Conservation (phyloP, 1,284 basidiomycete species). For the Papiliotrema flavescens region DNA sequence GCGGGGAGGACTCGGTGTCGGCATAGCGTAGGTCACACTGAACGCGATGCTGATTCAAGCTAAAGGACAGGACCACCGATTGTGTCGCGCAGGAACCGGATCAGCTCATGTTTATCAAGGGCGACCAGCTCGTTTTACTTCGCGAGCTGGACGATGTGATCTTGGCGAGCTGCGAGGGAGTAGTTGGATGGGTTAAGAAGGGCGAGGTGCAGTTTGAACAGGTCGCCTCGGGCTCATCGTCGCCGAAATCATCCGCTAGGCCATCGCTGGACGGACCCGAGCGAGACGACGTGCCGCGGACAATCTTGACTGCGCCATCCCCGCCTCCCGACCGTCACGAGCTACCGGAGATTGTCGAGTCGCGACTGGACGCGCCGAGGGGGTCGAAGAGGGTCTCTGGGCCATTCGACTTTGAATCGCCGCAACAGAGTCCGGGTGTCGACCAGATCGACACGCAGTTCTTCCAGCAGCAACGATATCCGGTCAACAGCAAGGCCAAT, state of each 20-base stretch:
- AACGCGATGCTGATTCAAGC: not conserved
- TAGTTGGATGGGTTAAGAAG: constrained; percentile 75
- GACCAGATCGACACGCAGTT: constrained; percentile 1
- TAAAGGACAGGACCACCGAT: constrained; percentile 50
- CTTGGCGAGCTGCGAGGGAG: constrained; percentile 83
- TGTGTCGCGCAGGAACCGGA: constrained; percentile 71
- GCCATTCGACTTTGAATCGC: constrained; percentile 36
- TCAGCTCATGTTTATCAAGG: constrained; percentile 85
- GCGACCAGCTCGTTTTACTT: constrained; percentile 75
- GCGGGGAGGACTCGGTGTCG: constrained; percentile 38
- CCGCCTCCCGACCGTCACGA: constrained; percentile 10
- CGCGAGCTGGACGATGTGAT: constrained; percentile 59
- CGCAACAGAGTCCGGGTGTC: constrained; percentile 12
- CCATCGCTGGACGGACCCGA: not conserved
- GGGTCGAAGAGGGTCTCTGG: constrained; percentile 20
- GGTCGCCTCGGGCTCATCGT: constrained; percentile 7
- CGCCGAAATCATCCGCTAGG: not conserved
- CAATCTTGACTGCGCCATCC: constrained; percentile 21
- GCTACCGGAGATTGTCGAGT: constrained; percentile 1
- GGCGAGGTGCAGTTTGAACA: constrained; percentile 61
- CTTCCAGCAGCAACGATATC: constrained; percentile 1
- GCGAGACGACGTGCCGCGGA: constrained; percentile 7
- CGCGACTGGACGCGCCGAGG: not conserved
- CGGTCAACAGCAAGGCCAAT: not conserved
- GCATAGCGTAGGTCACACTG: constrained; percentile 34